These are phyloP conservation scores for Volvox carteri DNA, from an alignment of 163 green algal genomes.

Conservation along the genomic window DNA sequence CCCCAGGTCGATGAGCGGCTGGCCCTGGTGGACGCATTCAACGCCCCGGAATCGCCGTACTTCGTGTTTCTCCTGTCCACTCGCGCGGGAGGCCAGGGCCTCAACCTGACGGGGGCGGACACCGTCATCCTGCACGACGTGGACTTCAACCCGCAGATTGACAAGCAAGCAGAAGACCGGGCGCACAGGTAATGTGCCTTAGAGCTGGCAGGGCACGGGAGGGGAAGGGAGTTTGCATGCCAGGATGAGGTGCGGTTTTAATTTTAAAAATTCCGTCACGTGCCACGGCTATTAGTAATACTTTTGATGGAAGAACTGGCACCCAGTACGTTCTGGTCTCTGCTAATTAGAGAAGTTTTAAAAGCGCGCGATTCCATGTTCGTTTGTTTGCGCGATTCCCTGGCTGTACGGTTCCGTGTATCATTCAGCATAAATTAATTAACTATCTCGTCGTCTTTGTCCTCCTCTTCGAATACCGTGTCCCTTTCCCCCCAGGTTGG, in stretches of 20 bases:
- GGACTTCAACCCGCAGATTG: constrained; percentile 88
- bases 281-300: too few species aligned
- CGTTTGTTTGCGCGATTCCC: too few species aligned
- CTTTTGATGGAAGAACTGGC: too few species aligned
- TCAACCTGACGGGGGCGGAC: constrained; percentile 95
- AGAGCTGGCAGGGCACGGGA: not conserved
- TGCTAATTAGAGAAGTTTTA: too few species aligned
- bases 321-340: too few species aligned
- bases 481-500: constrained; percentile 72
- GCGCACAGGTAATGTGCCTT: constrained; percentile 71
- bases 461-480: too few species aligned
- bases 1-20: constrained; percentile 84
- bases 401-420: too few species aligned
- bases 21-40: constrained; percentile 92
- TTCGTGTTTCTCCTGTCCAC: constrained; percentile 93
- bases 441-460: too few species aligned
- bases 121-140: constrained; percentile 97
- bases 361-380: too few species aligned
- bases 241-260: too few species aligned
- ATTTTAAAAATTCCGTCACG: too few species aligned
- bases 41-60: constrained; percentile 80
- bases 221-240: not conserved
- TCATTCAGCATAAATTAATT: too few species aligned
- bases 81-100: constrained; percentile 66
- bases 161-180: constrained; percentile 88